Conservation (phyloP, 2,329 filamentous ascomycete species). For the Sarocladiaceae sp. region DNA sequence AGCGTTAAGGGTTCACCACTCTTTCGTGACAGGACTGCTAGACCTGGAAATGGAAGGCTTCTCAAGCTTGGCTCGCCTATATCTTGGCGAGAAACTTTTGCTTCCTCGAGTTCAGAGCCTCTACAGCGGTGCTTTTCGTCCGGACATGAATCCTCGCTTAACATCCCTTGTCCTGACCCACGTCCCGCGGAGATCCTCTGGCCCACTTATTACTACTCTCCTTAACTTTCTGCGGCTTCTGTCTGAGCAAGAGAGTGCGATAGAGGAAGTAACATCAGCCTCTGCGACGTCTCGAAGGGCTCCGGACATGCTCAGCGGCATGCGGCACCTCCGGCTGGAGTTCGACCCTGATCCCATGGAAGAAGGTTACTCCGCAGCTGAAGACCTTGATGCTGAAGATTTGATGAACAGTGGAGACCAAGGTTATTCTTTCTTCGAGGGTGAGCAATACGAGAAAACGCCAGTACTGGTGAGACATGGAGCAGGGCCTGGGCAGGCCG, state of each 20-base stretch:
- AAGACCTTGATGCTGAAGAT: constrained; percentile 36
- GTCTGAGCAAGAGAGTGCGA: constrained; percentile 43
- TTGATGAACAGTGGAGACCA: constrained; percentile 35
- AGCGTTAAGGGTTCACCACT: constrained; percentile 54
- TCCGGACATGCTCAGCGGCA: constrained; percentile 41
- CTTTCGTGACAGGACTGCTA: constrained; percentile 51
- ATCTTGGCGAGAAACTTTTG: constrained; percentile 41
- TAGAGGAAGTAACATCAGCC: constrained; percentile 27
- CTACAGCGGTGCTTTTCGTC: constrained; percentile 45
- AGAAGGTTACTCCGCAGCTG: constrained; percentile 26
- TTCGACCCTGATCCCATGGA: constrained; percentile 42
- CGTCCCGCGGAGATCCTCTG: constrained; percentile 50
- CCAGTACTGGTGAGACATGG: not conserved
- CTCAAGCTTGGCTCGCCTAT: constrained; percentile 29
- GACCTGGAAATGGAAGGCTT: constrained; percentile 35
- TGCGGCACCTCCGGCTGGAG: constrained; percentile 52
- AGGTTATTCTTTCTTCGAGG: constrained; percentile 43
- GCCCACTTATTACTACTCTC: constrained; percentile 44
- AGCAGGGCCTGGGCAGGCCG: not conserved
- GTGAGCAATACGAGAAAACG: constrained; percentile 16
- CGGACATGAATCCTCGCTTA: constrained; percentile 54
- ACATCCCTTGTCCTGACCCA: constrained; percentile 47
- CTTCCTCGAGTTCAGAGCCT: constrained; percentile 37
- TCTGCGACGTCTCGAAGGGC: constrained; percentile 27
- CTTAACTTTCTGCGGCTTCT: constrained; percentile 41